phyloP scores from a whole-genome alignment of 805 yeast genomes.

The Candida qinlingensis region DNA sequence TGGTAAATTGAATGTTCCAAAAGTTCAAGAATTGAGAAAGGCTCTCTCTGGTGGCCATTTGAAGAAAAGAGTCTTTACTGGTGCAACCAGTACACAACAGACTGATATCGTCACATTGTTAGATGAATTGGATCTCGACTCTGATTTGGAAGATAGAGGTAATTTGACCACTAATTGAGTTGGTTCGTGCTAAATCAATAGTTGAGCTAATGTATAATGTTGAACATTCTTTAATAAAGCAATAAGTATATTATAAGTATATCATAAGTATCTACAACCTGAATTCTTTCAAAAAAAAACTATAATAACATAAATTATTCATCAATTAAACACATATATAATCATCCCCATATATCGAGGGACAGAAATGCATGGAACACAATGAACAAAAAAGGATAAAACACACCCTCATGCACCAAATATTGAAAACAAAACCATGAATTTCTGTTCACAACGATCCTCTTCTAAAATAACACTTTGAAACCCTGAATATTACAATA shows the following conservation, averaged over 20 bases:
- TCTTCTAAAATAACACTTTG: no score
- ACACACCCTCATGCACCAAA: no score
- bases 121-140: conserved; percentile 17
- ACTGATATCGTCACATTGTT: conserved; percentile 21
- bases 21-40: conserved; percentile 22
- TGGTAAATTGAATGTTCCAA: conserved; percentile 21
- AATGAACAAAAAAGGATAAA: background rate
- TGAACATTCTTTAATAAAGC: background rate
- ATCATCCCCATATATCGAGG: background rate
- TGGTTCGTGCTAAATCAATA: background rate
- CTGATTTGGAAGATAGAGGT: conserved; percentile 18
- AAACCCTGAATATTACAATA: background rate
- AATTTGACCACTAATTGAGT: conserved; percentile 8
- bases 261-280: no score
- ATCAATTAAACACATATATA: conserved; percentile 1
- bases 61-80: background rate
- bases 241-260: background rate
- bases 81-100: conserved; percentile 10
- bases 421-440: background rate
- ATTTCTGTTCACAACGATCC: no score
- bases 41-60: conserved; percentile 19
- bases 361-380: background rate
- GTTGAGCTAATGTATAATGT: background rate
- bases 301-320: conserved; percentile 1
- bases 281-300: background rate